Evolutionary conservation across 495 filamentous ascomycete genomes (phyloP).

Genomic region (Pyrenopolyporus hunteri): DNA sequence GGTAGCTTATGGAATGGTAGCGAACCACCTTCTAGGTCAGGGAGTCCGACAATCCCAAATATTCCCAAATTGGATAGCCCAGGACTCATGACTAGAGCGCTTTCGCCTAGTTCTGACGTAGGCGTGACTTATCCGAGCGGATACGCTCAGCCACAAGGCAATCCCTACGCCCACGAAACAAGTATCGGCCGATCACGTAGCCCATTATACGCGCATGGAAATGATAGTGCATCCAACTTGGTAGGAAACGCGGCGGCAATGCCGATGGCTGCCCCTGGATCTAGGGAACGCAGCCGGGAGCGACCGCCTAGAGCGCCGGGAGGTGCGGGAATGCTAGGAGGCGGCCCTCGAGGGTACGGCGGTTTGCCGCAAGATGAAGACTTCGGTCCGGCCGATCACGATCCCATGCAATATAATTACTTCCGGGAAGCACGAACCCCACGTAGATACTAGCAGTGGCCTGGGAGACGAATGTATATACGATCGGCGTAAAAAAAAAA

Average conservation of each 20-base stretch:
- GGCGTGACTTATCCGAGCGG: slow-evolving; percentile 41
- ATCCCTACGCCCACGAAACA: slow-evolving; percentile 19
- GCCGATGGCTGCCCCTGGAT: slow-evolving; percentile 43
- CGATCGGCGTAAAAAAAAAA: slow-evolving; percentile 23
- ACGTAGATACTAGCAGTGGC: slow-evolving; percentile 16
- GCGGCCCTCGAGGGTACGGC: slow-evolving; percentile 60
- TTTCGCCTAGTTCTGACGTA: slow-evolving; percentile 34
- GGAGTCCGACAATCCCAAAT: slow-evolving; percentile 45
- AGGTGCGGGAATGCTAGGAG: slow-evolving; percentile 53
- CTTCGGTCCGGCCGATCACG: slow-evolving; percentile 38
- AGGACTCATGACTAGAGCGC: slow-evolving; percentile 11
- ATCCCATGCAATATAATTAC: slow-evolving; percentile 46
- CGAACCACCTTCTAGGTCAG: slow-evolving; percentile 47
- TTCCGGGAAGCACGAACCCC: slow-evolving; percentile 43
- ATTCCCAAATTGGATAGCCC: slow-evolving; percentile 35
- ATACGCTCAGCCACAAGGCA: slow-evolving; percentile 35
- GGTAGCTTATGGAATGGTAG: slow-evolving; percentile 55
- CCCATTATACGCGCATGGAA: slow-evolving; percentile 48
- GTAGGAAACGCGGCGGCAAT: slow-evolving; percentile 50
- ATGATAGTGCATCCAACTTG: slow-evolving; percentile 53
- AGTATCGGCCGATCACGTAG: slow-evolving; percentile 37
- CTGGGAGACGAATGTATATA: slow-evolving; percentile 23
- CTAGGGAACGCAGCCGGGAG: slow-evolving; percentile 46
- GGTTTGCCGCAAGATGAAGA: slow-evolving; percentile 54
- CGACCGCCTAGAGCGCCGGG: slow-evolving; percentile 37